These are phyloP conservation scores for Nicotiana paniculata DNA, from an alignment of 257 asterid genomes.

Conservation along the genomic window DNA sequence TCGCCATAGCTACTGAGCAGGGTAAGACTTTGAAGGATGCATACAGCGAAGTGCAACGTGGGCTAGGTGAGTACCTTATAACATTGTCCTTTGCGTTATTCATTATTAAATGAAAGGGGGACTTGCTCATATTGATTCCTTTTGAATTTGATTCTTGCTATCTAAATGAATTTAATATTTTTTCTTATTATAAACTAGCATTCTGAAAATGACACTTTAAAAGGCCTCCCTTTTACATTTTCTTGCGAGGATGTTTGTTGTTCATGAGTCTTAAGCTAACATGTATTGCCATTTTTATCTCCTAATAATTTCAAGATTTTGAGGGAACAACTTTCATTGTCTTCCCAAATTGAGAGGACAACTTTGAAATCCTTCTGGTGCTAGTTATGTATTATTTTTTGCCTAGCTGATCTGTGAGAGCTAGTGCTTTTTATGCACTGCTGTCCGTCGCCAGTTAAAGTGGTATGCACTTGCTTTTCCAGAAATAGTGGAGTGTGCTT, in stretches of 20 bases:
- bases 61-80: conserved; percentile 56
- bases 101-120: background rate
- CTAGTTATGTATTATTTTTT: background rate
- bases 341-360: background rate
- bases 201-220: background rate
- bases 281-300: background rate
- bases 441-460: background rate
- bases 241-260: background rate
- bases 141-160: conserved; percentile 19
- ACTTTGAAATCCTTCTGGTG: background rate
- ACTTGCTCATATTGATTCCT: background rate
- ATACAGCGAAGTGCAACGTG: conserved; percentile 90
- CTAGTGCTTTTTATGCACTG: background rate
- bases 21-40: conserved; percentile 95
- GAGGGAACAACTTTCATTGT: background rate
- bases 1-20: conserved; percentile 73
- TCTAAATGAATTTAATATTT: background rate
- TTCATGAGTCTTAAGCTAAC: background rate
- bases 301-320: background rate
- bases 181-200: background rate
- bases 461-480: conserved; percentile 17
- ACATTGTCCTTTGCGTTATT: background rate
- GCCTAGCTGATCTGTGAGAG: background rate
- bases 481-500: conserved; percentile 98
- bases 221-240: background rate